These are phyloP conservation scores for Immersiporthe knoxdaviesiana DNA, from an alignment of 2,329 filamentous ascomycete species.

Conservation along the genomic window DNA sequence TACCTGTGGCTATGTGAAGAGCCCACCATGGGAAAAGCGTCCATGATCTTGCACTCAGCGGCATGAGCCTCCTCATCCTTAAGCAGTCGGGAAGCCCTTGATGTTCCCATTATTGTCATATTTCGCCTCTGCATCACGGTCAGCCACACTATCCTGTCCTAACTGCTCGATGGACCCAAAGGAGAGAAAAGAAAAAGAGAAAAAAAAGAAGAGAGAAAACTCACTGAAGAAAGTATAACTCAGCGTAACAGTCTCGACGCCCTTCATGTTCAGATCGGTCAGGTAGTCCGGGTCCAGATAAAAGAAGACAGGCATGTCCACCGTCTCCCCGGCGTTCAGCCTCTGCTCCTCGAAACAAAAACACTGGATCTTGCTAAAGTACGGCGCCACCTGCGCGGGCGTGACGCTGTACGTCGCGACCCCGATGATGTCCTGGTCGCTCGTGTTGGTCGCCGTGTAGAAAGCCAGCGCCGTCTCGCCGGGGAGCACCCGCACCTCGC, in stretches of 20 bases:
- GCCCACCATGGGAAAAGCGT: not conserved
- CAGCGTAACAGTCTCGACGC: slow-evolving; percentile 91
- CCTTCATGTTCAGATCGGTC: slow-evolving; percentile 89
- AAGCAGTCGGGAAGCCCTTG: slow-evolving; percentile 39
- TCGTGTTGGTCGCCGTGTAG: slow-evolving; percentile 94
- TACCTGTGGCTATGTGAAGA: not conserved
- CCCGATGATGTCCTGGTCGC: slow-evolving; percentile 91
- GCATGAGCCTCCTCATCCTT: not conserved
- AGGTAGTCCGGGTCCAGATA: slow-evolving; percentile 96
- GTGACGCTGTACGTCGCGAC: slow-evolving; percentile 98
- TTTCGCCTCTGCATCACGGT: slow-evolving; percentile 66
- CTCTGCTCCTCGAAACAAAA: slow-evolving; percentile 99
- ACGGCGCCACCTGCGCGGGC: slow-evolving; percentile 91
- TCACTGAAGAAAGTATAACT: slow-evolving; percentile 98
- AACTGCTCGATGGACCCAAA: not conserved
- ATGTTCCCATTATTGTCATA: slow-evolving; percentile 82
- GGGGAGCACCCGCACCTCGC: slow-evolving; percentile 91
- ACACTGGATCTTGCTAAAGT: slow-evolving; percentile 99
- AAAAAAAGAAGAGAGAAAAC: slow-evolving; percentile 41
- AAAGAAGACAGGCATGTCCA: slow-evolving; percentile 99
- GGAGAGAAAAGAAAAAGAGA: too few species aligned
- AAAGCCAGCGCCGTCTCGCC: slow-evolving; percentile 97
- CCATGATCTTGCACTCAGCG: not conserved
- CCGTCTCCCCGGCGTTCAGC: slow-evolving; percentile 90
- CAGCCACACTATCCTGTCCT: slow-evolving; percentile 36